Evolutionary conservation across 2,329 filamentous ascomycete species (phyloP).

Genomic region (Aspergillus vadensis): DNA sequence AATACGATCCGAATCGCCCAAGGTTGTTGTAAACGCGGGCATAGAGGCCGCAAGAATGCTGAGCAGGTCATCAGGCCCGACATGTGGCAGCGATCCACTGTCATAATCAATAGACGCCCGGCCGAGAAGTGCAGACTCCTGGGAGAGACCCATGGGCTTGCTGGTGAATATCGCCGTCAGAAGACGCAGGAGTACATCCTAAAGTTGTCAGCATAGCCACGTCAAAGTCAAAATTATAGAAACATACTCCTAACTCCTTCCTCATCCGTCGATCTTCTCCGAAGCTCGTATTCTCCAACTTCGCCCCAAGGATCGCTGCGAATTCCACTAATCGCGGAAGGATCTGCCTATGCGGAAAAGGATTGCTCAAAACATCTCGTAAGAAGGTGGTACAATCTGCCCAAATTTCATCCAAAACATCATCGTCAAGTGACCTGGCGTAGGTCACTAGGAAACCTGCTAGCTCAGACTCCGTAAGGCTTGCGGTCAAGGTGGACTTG

Average conservation of each 20-base stretch:
- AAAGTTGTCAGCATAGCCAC: conserved; percentile 24
- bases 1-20: conserved; percentile 84
- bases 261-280: conserved; percentile 92
- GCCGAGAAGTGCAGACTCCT: conserved; percentile 51
- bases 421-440: conserved; percentile 85
- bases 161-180: conserved; percentile 94
- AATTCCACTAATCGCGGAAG: conserved; percentile 85
- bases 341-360: conserved; percentile 90
- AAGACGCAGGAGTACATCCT: conserved; percentile 87
- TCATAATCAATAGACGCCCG: conserved; percentile 47
- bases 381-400: conserved; percentile 88
- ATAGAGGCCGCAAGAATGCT: conserved; percentile 77
- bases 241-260: conserved; percentile 77
- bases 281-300: conserved; percentile 97
- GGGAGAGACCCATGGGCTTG: conserved; percentile 72
- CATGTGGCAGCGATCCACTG: conserved; percentile 36
- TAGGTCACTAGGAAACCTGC: conserved; percentile 91
- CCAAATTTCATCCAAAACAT: conserved; percentile 99
- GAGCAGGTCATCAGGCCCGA: conserved; percentile 73
- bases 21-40: conserved; percentile 76
- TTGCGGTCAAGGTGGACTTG: conserved; percentile 85
- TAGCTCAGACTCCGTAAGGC: conserved; percentile 78
- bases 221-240: neutral
- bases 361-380: conserved; percentile 86
- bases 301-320: conserved; percentile 84